phyloP scores from a whole-genome alignment of 192 early-diverging fungal genomes.

The Phlyctochytrium planicorne region DNA sequence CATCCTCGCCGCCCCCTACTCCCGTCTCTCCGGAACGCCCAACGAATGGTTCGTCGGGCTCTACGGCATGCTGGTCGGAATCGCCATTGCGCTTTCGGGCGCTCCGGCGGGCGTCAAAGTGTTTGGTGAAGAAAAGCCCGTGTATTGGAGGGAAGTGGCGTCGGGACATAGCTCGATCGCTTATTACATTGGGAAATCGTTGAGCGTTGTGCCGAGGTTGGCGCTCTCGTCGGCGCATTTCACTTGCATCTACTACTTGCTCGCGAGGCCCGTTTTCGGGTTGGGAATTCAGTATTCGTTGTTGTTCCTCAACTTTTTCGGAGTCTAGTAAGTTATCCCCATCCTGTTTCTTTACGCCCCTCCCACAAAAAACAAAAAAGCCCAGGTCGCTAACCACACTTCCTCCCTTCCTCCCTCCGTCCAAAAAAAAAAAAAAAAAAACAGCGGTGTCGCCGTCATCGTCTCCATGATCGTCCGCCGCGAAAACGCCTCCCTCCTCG shows the following conservation, averaged over 20 bases:
- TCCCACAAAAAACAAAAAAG: too few species aligned
- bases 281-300: constrained; percentile 28
- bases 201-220: constrained; percentile 33
- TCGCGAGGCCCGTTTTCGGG: constrained; percentile 32
- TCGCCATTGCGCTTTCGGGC: constrained; percentile 30
- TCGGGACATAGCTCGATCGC: constrained; percentile 40
- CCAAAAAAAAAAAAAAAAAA: too few species aligned
- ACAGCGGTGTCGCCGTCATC: constrained; percentile 40
- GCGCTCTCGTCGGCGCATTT: constrained; percentile 42
- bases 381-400: too few species aligned
- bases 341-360: too few species aligned
- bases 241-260: constrained; percentile 29
- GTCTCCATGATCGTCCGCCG: constrained; percentile 37
- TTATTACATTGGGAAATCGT: constrained; percentile 41
- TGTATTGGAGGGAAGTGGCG: constrained; percentile 52
- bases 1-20: background rate
- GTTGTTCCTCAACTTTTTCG: constrained; percentile 39
- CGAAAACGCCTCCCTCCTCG: constrained; percentile 38
- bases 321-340: constrained; percentile 44
- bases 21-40: background rate
- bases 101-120: constrained; percentile 44
- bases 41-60: background rate
- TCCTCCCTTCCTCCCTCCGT: too few species aligned
- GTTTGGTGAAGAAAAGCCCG: constrained; percentile 47
- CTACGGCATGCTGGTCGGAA: constrained; percentile 17